Evolutionary conservation across 345 rosid species (phyloP).

Genomic region (Ceriops decandra): DNA sequence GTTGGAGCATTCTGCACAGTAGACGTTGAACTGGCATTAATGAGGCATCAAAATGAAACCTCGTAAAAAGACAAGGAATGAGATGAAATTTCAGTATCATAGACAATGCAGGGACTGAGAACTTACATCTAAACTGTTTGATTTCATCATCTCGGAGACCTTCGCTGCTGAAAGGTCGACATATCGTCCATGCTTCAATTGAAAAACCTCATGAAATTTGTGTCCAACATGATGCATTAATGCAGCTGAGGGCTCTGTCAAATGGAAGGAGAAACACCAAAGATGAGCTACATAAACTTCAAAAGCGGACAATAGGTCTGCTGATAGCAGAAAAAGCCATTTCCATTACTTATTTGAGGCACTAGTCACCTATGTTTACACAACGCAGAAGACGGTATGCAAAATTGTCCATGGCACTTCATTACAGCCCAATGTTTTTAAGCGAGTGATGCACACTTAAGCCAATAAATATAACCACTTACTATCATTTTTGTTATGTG

Average conservation of each 20-base stretch:
- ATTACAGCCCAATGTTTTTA: too few relatives aligned
- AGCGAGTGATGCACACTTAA: too few relatives aligned
- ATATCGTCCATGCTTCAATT: slow-evolving; percentile 77
- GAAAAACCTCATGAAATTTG: slow-evolving; percentile 85
- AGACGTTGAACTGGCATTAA: slow-evolving; percentile 20
- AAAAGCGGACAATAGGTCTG: not conserved
- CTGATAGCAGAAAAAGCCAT: too few relatives aligned
- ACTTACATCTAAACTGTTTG: slow-evolving; percentile 73
- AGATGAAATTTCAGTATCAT: not conserved
- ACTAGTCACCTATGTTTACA: too few relatives aligned
- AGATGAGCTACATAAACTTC: not conserved
- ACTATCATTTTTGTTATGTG: too few relatives aligned
- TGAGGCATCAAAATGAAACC: not conserved
- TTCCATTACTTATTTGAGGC: too few relatives aligned
- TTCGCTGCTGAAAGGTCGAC: slow-evolving; percentile 74
- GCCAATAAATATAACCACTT: too few relatives aligned
- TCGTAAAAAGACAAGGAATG: not conserved
- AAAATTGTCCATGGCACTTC: too few relatives aligned
- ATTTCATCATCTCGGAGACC: slow-evolving; percentile 85
- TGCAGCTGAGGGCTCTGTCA: slow-evolving; percentile 54
- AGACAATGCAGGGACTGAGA: not conserved
- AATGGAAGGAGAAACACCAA: slow-evolving; percentile 4
- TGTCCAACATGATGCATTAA: slow-evolving; percentile 58
- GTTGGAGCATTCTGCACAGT: slow-evolving; percentile 85
- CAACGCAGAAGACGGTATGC: too few relatives aligned